Base-by-base conservation (phyloP, 441 rosid species). In the Manihot esculenta region DNA sequence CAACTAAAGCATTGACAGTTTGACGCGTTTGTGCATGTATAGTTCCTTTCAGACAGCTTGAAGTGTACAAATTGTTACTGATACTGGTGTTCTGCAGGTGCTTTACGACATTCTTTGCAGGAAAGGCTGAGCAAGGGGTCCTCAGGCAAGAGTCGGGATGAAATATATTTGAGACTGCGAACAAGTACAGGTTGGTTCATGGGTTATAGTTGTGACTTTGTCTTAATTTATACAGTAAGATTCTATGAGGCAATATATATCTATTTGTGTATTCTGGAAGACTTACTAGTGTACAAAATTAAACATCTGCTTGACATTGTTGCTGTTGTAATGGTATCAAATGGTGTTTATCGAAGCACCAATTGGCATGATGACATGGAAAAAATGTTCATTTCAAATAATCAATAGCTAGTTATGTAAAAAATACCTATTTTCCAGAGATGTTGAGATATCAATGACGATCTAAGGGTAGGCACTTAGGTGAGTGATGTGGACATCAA, bases 91-190 rank as follows among this genome's bases (percentile, higher is more conserved):
- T 64, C 68, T 71, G 62, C 78, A 93, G 98, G 94, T 87, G 92
- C 94, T 68, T 84, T 93, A 72, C 84, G 97, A 72, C 97, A 80
- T 83, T 89, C 96, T 66, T 79, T 93, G 47, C 97, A 93, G 78
- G 95, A 86, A 72, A 84, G 94, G 77, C 87, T 93, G 65, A 88
- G 96, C 83, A 91, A 91, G 75, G 90, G 91, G 71, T 84, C 88
- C 20, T 79, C 93, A 3, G 93, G 97, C 68, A 87, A 78, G 83
- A 68, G 78, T 76, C 85, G 87, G 51, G 97, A 93, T 82, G 94
- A 93, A 81, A 93, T 93, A 72, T 73, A 86, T 79, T 75, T 93
- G 68, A 91, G 85, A 73, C 90, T 93, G 67, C 85, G 91, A 64
- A 89, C 96, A 7, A 88, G 97, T 78, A 86, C 98, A 78, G 96